phyloP scores from a whole-genome alignment of 1,284 basidiomycete genomes.

The Amylostereum chailletii region DNA sequence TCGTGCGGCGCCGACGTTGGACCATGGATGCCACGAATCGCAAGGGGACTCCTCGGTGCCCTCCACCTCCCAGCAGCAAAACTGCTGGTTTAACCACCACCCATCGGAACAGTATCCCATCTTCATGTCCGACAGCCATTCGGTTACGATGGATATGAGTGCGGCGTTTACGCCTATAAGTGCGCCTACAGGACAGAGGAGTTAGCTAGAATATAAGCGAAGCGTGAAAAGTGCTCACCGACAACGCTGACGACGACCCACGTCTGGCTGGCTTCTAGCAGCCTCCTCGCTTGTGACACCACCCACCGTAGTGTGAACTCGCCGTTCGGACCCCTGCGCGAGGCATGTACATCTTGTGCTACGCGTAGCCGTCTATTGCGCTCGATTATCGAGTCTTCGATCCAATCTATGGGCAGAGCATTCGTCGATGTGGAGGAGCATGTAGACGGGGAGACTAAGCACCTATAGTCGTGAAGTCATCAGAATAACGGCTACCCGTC shows the following conservation, averaged over 20 bases:
- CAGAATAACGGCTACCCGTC: constrained; percentile 11
- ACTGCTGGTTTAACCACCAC: constrained; percentile 98
- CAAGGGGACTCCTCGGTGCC: constrained; percentile 76
- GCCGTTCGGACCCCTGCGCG: constrained; percentile 43
- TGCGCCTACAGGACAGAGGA: constrained; percentile 48
- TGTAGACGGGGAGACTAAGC: constrained; percentile 15
- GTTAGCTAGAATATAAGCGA: constrained; percentile 1
- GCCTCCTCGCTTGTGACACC: constrained; percentile 52
- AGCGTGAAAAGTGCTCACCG: constrained; percentile 43
- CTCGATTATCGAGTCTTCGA: constrained; percentile 88
- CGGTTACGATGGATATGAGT: constrained; percentile 92
- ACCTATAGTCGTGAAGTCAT: constrained; percentile 83
- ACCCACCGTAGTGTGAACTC: constrained; percentile 46
- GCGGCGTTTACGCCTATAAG: constrained; percentile 92
- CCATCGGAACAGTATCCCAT: constrained; percentile 94
- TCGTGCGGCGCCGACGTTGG: constrained; percentile 60
- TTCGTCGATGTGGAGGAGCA: constrained; percentile 4
- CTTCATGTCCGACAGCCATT: constrained; percentile 97
- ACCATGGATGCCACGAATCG: constrained; percentile 92
- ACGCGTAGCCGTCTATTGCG: constrained; percentile 65
- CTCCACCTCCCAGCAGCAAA: constrained; percentile 96
- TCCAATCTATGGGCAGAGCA: constrained; percentile 63
- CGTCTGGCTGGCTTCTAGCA: constrained; percentile 43
- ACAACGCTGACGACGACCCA: constrained; percentile 80
- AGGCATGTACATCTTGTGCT: constrained; percentile 36